Conservation (phyloP, 768 basidiomycete species). For the Suillus subluteus region DNA sequence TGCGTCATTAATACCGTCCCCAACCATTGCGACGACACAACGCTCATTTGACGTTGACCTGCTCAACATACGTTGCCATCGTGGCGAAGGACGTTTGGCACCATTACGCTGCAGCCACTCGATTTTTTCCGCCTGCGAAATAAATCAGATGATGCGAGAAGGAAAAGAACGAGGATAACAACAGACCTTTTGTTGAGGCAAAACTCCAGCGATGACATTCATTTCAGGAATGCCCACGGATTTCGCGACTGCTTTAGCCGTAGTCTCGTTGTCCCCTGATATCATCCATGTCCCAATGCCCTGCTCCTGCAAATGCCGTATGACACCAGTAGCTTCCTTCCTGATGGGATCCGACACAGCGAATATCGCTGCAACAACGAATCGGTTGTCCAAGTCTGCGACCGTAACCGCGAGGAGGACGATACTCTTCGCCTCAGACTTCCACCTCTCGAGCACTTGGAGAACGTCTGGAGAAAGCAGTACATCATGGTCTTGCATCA, state of each 20-base stretch:
- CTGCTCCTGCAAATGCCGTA: conserved; percentile 53
- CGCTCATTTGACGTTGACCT: conserved; percentile 35
- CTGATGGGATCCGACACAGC: conserved; percentile 69
- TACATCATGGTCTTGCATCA: conserved; percentile 56
- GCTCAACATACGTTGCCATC: conserved; percentile 30
- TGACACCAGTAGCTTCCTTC: conserved; percentile 55
- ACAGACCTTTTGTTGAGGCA: conserved; percentile 78
- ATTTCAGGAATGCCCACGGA: conserved; percentile 64
- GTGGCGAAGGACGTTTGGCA: conserved; percentile 37
- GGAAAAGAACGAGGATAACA: neutral
- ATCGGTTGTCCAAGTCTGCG: conserved; percentile 18
- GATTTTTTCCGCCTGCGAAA: conserved; percentile 55
- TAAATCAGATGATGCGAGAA: conserved; percentile 10
- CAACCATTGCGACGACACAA: conserved; percentile 58
- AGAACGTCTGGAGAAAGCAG: conserved; percentile 33
- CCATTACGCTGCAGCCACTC: conserved; percentile 54
- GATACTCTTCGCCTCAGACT: conserved; percentile 70
- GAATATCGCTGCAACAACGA: conserved; percentile 52
- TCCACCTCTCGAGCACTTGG: conserved; percentile 54
- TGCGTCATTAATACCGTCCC: conserved; percentile 68
- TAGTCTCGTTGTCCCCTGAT: conserved; percentile 74
- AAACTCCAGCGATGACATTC: conserved; percentile 78
- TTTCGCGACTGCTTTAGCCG: conserved; percentile 72
- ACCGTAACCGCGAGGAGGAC: conserved; percentile 56
- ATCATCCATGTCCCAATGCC: conserved; percentile 78